A percentile compares a stretch with the other conserved stretches of the same genome.
These are phyloP conservation scores for Geoglossum glabrum DNA, from an alignment of 495 filamentous ascomycete genomes.

Conservation along the genomic window DNA sequence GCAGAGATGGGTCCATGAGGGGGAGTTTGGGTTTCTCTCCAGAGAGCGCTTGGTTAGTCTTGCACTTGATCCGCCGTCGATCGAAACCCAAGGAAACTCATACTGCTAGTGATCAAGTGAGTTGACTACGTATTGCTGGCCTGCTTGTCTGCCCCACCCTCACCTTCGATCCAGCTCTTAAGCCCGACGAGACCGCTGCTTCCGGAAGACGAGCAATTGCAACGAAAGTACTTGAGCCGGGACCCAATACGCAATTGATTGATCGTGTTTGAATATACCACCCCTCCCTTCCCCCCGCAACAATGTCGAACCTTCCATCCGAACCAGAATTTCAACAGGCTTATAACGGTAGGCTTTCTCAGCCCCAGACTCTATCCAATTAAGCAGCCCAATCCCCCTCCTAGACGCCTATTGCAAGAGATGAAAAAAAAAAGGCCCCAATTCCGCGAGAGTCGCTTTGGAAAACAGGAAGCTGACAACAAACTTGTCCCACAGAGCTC, in stretches of 20 bases:
- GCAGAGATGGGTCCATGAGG: neutral
- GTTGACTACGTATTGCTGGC: neutral
- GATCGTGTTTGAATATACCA: neutral
- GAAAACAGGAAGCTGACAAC: neutral
- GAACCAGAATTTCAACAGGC: constrained; percentile 99
- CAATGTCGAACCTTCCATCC: constrained; percentile 29
- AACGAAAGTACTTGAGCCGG: neutral
- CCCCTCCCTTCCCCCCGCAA: neutral
- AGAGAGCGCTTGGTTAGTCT: neutral
- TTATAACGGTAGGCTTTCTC: constrained; percentile 54
- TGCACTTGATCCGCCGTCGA: neutral
- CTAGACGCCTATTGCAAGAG: too few relatives aligned
- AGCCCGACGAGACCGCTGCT: neutral
- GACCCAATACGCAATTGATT: neutral
- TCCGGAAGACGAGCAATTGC: neutral
- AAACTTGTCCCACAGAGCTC: constrained; percentile 42
- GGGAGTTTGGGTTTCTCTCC: neutral
- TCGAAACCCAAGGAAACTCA: too few relatives aligned
- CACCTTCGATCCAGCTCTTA: neutral
- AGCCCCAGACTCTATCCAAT: neutral
- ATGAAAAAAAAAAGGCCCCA: neutral
- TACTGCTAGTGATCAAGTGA: neutral
- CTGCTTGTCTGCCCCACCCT: neutral
- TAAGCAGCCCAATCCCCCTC: neutral
- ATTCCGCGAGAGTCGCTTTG: neutral